Evolutionary conservation across 192 early-diverging fungal species (phyloP).

Genomic region (Gryganskiella cystojenkinii): DNA sequence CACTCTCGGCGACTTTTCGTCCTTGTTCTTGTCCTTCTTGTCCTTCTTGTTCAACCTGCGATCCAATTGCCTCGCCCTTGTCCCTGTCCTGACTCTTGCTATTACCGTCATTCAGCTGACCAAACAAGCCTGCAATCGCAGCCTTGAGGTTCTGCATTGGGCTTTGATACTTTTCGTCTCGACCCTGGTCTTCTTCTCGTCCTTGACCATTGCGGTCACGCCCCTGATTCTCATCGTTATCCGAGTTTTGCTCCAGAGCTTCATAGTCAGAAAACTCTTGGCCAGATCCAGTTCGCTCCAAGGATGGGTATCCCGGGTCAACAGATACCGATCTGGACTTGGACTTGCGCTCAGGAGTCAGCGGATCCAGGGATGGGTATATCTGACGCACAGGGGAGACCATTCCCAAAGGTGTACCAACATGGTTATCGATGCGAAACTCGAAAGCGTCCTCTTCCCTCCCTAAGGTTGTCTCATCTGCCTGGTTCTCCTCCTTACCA

Average conservation of each 20-base stretch:
- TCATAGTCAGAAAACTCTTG: background rate
- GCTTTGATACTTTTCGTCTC: background rate
- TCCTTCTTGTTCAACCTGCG: too few species aligned
- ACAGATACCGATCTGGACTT: too few species aligned
- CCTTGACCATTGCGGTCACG: background rate
- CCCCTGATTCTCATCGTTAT: background rate
- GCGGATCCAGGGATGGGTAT: background rate
- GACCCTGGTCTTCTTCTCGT: background rate
- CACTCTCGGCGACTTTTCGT: too few species aligned
- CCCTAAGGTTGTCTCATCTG: background rate
- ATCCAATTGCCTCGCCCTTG: too few species aligned
- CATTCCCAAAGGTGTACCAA: background rate
- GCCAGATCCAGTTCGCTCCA: background rate
- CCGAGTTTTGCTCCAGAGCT: background rate
- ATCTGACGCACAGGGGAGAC: background rate
- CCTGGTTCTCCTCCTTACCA: background rate
- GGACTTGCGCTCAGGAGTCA: too few species aligned
- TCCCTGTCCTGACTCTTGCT: too few species aligned
- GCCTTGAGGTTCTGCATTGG: too few species aligned
- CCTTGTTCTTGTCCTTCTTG: background rate
- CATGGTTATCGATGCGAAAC: slow-evolving; percentile 4
- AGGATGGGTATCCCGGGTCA: too few species aligned
- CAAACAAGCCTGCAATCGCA: too few species aligned
- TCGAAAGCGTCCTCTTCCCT: background rate
- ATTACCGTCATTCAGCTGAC: too few species aligned